Evolutionary conservation across 1,284 basidiomycete species (phyloP).

Genomic region (Cerioporus squamosus): DNA sequence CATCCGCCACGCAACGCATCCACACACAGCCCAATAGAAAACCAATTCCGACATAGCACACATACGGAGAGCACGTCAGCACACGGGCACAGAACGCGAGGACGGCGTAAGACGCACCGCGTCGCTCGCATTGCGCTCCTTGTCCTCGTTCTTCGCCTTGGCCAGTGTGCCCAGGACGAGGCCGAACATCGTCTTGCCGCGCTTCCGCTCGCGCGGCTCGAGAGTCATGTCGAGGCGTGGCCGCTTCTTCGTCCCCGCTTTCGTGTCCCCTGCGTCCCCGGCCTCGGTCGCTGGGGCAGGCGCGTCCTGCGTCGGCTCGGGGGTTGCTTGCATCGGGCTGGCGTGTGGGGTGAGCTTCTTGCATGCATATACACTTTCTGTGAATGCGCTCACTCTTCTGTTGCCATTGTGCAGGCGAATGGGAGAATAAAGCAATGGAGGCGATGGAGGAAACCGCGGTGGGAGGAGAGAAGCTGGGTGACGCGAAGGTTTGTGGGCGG

Average conservation of each 20-base stretch:
- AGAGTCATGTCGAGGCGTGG: slow-evolving; percentile 70
- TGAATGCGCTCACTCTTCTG: slow-evolving; percentile 48
- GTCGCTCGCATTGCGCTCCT: slow-evolving; percentile 77
- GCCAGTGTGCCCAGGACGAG: slow-evolving; percentile 78
- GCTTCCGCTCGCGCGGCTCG: slow-evolving; percentile 62
- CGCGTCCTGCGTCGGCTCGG: slow-evolving; percentile 36
- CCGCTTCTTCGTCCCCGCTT: slow-evolving; percentile 53
- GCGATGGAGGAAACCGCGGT: neutral
- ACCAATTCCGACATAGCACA: neutral
- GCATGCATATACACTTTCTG: neutral
- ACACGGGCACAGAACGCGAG: neutral
- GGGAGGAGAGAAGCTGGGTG: neutral
- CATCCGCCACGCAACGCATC: neutral
- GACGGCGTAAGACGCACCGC: slow-evolving; percentile 54
- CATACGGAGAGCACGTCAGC: neutral
- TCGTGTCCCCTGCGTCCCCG: slow-evolving; percentile 27
- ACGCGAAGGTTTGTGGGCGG: neutral
- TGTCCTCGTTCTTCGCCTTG: slow-evolving; percentile 83
- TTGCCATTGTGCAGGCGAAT: slow-evolving; percentile 47
- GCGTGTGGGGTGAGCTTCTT: neutral
- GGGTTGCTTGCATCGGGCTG: slow-evolving; percentile 22
- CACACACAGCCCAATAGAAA: slow-evolving; percentile 5
- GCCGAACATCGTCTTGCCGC: slow-evolving; percentile 84
- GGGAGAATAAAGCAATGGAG: neutral
- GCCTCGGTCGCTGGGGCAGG: slow-evolving; percentile 33